Base-by-base conservation (phyloP, 768 basidiomycete genomes). In the Pholiota microspora region DNA sequence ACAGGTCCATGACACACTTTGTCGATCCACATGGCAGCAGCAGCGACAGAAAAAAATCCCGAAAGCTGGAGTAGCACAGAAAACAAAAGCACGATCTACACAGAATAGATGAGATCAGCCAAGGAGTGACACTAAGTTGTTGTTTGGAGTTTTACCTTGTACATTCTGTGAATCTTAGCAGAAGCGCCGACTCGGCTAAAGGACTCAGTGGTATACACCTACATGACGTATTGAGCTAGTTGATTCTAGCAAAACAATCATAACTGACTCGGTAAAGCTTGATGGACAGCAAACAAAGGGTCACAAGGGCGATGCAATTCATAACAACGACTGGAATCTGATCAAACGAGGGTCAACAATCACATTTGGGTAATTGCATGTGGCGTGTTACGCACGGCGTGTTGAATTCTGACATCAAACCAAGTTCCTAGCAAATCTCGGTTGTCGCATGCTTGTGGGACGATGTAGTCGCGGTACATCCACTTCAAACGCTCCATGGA, bases 151-250 rank as follows among this genome's bases (percentile, higher is more conserved):
- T 18, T 45, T 52, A 79, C 82, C 71, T 74, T 80, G 66, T 83
- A 80, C 25, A 81, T 64, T 16, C 72, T 68, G 57, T 74, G 72
- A 16, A 84, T 70, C 40, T 60, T 61, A 2, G 71, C 60, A 8
- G 78, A 73, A 15, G 80, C 74, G 15, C 80, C 81, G 36, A 83
- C 78, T 4, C 76, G 75, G 45, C 71, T 72, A 61, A 83, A 79
- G 1, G 76, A 74, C 57, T 74, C 72, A 2, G 60, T 70, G 12
- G 73, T 67, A 59, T 81, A 84, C 6, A 76, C 67, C 79, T 79
- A 45, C 4, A 10, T 16, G 28, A 13, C n/a, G 12, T 7, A 16
- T 23, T 27, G 27, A n/a, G n/a, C n/a, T n/a, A n/a, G n/a, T n/a
- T n/a, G n/a, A n/a, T n/a, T n/a, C n/a, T n/a, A n/a, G n/a, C n/a